phyloP scores from a whole-genome alignment of 768 basidiomycete species.

The Suillus discolor region DNA sequence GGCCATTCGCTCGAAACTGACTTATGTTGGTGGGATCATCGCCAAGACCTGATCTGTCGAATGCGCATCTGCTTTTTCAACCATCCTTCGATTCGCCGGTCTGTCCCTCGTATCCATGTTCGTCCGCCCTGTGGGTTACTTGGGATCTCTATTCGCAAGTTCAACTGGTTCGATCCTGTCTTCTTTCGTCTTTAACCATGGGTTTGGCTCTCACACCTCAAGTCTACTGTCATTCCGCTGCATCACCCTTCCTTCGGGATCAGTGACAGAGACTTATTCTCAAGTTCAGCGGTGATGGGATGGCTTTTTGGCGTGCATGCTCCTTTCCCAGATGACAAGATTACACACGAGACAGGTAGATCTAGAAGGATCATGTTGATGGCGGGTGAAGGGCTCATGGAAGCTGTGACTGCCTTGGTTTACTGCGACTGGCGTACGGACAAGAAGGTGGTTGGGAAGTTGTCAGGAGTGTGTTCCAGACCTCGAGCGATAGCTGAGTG shows the following conservation, averaged over 20 bases:
- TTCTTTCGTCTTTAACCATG: constrained; percentile 19
- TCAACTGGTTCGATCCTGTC: constrained; percentile 14
- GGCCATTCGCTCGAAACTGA: constrained; percentile 5
- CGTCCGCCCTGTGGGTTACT: neutral
- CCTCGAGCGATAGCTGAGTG: constrained; percentile 33
- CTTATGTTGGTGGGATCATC: constrained; percentile 8
- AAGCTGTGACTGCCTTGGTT: constrained; percentile 18
- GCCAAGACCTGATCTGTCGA: constrained; percentile 37
- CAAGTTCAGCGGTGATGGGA: constrained; percentile 39
- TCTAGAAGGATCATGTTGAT: constrained; percentile 11
- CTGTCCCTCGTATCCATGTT: constrained; percentile 15
- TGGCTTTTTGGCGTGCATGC: constrained; percentile 25
- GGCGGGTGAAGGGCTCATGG: constrained; percentile 16
- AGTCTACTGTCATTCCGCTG: constrained; percentile 25
- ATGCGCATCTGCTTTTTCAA: constrained; percentile 14
- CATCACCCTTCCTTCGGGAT: constrained; percentile 48
- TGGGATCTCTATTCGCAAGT: constrained; percentile 8
- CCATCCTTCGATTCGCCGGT: constrained; percentile 29
- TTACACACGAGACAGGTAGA: constrained; percentile 24
- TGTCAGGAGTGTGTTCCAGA: constrained; percentile 20
- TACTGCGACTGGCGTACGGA: constrained; percentile 33
- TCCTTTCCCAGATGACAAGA: constrained; percentile 14
- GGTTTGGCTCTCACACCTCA: constrained; percentile 15
- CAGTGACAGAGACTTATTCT: constrained; percentile 62
- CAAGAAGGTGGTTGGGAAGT: constrained; percentile 32